Evolutionary conservation across 768 basidiomycete genomes (phyloP).

Genomic region (Kondoa subrosea): DNA sequence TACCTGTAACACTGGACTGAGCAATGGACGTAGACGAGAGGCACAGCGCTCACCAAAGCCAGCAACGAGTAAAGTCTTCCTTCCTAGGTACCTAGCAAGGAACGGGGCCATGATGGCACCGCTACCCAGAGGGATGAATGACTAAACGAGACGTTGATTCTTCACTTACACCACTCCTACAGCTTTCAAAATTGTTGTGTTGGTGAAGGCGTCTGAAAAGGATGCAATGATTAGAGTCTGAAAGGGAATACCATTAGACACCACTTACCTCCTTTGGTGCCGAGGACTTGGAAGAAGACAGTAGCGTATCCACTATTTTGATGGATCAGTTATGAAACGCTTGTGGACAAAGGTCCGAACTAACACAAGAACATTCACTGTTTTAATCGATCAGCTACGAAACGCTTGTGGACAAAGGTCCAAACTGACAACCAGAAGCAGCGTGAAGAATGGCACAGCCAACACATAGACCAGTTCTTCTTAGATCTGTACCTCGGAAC

Average conservation of each 20-base stretch:
- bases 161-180: too few species aligned
- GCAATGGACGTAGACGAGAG: too few species aligned
- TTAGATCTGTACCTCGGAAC: constrained; percentile 15
- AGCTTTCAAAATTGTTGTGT: constrained; percentile 19
- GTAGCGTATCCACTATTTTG: constrained; percentile 14
- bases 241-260: too few species aligned
- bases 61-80: too few species aligned
- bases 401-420: background rate
- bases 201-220: constrained; percentile 23
- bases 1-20: too few species aligned
- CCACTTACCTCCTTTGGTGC: too few species aligned
- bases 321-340: background rate
- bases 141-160: too few species aligned
- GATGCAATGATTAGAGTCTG: too few species aligned
- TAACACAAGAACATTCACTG: constrained; percentile 13
- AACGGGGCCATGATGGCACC: too few species aligned
- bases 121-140: too few species aligned
- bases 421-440: constrained; percentile 9
- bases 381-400: background rate
- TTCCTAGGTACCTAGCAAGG: too few species aligned
- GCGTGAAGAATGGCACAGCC: constrained; percentile 19
- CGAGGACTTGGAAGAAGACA: constrained; percentile 22
- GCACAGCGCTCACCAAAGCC: too few species aligned
- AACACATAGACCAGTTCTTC: constrained; percentile 17
- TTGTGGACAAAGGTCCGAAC: background rate